Base-by-base conservation (phyloP, 345 rosid genomes). In the Rhodomyrtus tomentosa region DNA sequence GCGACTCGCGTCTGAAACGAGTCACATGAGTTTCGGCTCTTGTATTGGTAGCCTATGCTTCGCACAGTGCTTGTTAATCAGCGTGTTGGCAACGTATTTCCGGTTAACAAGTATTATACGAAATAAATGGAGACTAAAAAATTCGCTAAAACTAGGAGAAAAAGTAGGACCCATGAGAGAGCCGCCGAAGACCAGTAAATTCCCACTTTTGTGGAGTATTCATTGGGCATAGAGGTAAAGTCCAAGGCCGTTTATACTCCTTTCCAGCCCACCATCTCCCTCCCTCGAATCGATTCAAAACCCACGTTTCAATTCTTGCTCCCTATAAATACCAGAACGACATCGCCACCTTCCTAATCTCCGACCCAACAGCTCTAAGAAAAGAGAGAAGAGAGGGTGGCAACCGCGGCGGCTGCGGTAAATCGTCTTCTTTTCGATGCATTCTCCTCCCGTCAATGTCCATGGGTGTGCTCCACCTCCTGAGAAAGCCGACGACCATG, bases 181-280 rank as follows among this genome's bases (percentile, higher is more conserved):
- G 68, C 68, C 32, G 68, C 68, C 36, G 4, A 13, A 56, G 68
- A 58, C 68, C 36, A n/a, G 0, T 0, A 0, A 4, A 15, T 51
- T 29, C 32, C 72, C 38, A 27, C 15, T 6, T 27, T 14, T 58
- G 20, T 5, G 72, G 36, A 36, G 20, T 58, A 29, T 29, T 58
- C 3, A 58, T 2, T 58, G 72, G 38, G 29, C 0, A 27, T 58
- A 27, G 27, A 27, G 38, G 36, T 13, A n/a, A 1, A 27, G 72
- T 58, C 72, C 20, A 58, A 27, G 38, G n/a, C n/a, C 73, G 40
- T 59, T 59, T 38, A 29, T 18, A 7, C 73, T 29, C 2, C 38
- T 27, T 59, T 59, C 73, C 73, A 7, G 14, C 38, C 38, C 38
- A 14, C 38, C 20, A 27, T 59, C 73, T 29, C 4, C 72, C 32